These are phyloP conservation scores for Eruca vesicaria DNA, from an alignment of 441 rosid species.

Conservation along the genomic window DNA sequence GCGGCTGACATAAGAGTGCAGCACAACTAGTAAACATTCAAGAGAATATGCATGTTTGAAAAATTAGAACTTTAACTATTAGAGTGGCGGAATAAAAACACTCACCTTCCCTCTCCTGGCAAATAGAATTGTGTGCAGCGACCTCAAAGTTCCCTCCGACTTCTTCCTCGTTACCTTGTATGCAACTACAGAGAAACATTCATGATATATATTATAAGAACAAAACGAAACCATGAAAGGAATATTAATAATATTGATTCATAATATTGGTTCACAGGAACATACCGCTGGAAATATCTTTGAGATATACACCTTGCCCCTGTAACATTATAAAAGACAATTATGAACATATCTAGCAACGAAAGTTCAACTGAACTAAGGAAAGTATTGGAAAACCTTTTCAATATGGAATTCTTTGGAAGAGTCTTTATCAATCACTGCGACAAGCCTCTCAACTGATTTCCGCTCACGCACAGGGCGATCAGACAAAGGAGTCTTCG, in stretches of 20 bases:
- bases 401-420: constrained; percentile 71
- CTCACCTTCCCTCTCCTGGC: constrained; percentile 90
- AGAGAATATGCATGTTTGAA: too few species aligned
- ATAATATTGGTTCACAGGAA: neutral
- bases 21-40: neutral
- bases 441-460: constrained; percentile 95
- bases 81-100: neutral
- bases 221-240: neutral
- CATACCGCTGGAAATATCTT: constrained; percentile 95
- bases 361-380: constrained; percentile 5
- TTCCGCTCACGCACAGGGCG: constrained; percentile 96
- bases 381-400: constrained; percentile 55
- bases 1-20: constrained; percentile 16
- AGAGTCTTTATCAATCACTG: constrained; percentile 72
- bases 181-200: constrained; percentile 55
- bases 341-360: constrained; percentile 3
- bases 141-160: constrained; percentile 74
- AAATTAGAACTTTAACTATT: too few species aligned
- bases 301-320: constrained; percentile 86
- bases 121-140: constrained; percentile 74
- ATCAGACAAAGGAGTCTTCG: constrained; percentile 66
- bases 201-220: neutral
- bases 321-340: constrained; percentile 47
- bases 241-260: neutral
- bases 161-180: constrained; percentile 78